These are phyloP conservation scores for Neohortaea acidophila DNA, from an alignment of 495 filamentous ascomycete genomes.

Conservation along the genomic window DNA sequence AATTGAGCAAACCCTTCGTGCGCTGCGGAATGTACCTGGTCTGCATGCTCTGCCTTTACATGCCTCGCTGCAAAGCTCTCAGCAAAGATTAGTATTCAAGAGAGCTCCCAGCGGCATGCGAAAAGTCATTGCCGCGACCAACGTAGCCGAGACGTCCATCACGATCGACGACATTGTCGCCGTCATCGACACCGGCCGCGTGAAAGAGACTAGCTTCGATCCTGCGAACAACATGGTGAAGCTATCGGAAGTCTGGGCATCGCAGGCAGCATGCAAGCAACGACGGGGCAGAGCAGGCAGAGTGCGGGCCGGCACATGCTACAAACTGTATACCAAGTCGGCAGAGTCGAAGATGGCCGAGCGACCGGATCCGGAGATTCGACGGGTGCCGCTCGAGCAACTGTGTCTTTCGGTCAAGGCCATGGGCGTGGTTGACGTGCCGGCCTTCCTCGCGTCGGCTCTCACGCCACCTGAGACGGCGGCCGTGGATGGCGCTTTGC, in stretches of 20 bases:
- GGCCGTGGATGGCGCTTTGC: slow-evolving; percentile 72
- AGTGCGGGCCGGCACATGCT: slow-evolving; percentile 81
- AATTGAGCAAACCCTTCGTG: slow-evolving; percentile 66
- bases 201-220: slow-evolving; percentile 94
- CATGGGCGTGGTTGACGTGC: slow-evolving; percentile 76
- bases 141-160: slow-evolving; percentile 95
- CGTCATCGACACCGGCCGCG: slow-evolving; percentile 85
- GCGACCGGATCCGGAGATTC: slow-evolving; percentile 84
- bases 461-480: slow-evolving; percentile 72
- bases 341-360: slow-evolving; percentile 77
- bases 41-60: slow-evolving; percentile 77
- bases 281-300: slow-evolving; percentile 88
- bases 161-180: slow-evolving; percentile 95
- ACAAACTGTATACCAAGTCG: slow-evolving; percentile 81
- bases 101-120: slow-evolving; percentile 60
- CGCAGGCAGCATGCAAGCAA: slow-evolving; percentile 86
- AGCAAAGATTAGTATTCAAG: slow-evolving; percentile 77
- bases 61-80: slow-evolving; percentile 71
- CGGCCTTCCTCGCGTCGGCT: slow-evolving; percentile 65
- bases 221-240: slow-evolving; percentile 86
- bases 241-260: slow-evolving; percentile 89
- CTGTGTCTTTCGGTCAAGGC: slow-evolving; percentile 85
- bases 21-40: slow-evolving; percentile 51
- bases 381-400: slow-evolving; percentile 83
- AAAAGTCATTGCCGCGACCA: slow-evolving; percentile 87